These are phyloP conservation scores for Monosporascus ibericus DNA, from an alignment of 2,329 filamentous ascomycete species.

Conservation along the genomic window DNA sequence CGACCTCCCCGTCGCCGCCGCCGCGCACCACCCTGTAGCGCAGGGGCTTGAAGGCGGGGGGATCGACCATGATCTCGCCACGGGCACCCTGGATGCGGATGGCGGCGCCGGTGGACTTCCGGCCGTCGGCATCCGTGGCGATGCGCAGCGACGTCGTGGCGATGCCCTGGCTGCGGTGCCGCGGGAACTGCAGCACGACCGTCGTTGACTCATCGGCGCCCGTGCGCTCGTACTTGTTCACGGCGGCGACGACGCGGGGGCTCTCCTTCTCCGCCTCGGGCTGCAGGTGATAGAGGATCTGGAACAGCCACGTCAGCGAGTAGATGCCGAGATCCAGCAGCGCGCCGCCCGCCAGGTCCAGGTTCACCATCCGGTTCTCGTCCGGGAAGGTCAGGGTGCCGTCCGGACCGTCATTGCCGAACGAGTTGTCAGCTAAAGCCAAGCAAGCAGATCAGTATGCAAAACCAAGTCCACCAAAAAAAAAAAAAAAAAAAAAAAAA, in stretches of 20 bases:
- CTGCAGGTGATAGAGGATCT: constrained; percentile 78
- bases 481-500: too few relatives aligned
- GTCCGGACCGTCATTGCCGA: constrained; percentile 53
- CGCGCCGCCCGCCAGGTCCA: constrained; percentile 74
- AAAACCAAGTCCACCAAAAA: too few relatives aligned
- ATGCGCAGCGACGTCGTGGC: constrained; percentile 62
- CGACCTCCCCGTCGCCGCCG: constrained; percentile 39
- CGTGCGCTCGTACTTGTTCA: constrained; percentile 62
- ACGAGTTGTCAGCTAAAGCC: constrained; percentile 49
- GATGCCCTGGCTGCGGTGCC: constrained; percentile 63
- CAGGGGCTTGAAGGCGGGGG: constrained; percentile 63
- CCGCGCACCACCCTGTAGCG: constrained; percentile 58
- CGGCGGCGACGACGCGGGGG: constrained; percentile 62
- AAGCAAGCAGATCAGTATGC: background rate
- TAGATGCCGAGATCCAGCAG: constrained; percentile 85
- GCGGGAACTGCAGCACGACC: constrained; percentile 70
- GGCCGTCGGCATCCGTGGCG: constrained; percentile 53
- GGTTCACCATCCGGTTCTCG: constrained; percentile 73
- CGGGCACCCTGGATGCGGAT: constrained; percentile 75
- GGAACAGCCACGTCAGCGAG: constrained; percentile 84
- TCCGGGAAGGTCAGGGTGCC: constrained; percentile 51
- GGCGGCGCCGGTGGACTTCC: constrained; percentile 54
- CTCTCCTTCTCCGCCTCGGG: constrained; percentile 59
- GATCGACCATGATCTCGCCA: constrained; percentile 77
- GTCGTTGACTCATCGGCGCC: constrained; percentile 75